These are phyloP conservation scores for Platismatia glauca DNA, from an alignment of 495 filamentous ascomycete species.

Conservation along the genomic window DNA sequence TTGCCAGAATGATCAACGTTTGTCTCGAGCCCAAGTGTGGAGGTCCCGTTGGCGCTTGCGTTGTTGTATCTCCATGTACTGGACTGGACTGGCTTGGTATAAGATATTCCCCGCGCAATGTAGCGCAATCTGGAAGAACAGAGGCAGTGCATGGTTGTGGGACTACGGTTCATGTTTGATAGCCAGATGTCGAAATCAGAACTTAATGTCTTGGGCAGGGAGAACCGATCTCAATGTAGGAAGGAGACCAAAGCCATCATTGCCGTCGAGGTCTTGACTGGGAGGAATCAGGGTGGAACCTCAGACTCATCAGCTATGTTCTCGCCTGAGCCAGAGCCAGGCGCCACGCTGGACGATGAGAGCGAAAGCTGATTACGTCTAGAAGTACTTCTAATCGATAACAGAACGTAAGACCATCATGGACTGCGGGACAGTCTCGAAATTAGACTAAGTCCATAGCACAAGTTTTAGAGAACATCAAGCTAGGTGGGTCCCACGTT, in stretches of 20 bases:
- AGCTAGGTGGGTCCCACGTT: not conserved
- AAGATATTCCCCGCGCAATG: slow-evolving; percentile 38
- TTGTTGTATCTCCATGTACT: slow-evolving; percentile 32
- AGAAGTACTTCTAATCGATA: too few species aligned
- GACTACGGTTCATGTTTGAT: slow-evolving; percentile 27
- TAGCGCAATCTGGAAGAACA: slow-evolving; percentile 31
- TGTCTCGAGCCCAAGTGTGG: slow-evolving; percentile 31
- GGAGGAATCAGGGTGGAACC: not conserved
- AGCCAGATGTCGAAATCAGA: slow-evolving; percentile 24
- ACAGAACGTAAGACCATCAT: not conserved
- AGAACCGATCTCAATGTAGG: slow-evolving; percentile 30
- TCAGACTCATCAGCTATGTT: not conserved
- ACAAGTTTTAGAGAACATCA: not conserved
- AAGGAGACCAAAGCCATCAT: slow-evolving; percentile 36
- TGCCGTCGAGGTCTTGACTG: slow-evolving; percentile 25
- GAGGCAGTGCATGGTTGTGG: slow-evolving; percentile 27
- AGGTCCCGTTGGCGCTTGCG: slow-evolving; percentile 15
- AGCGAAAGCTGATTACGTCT: not conserved
- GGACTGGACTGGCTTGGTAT: slow-evolving; percentile 35
- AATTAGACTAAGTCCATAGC: not conserved
- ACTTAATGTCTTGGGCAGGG: slow-evolving; percentile 30
- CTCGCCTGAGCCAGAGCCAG: not conserved
- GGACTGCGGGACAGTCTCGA: not conserved
- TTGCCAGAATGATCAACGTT: slow-evolving; percentile 37
- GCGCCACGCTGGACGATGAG: not conserved